Evolutionary conservation across 768 basidiomycete genomes (phyloP), one percentile per base, ranked within the genome.

Genomic region (Boletus rubescentipes): DNA sequence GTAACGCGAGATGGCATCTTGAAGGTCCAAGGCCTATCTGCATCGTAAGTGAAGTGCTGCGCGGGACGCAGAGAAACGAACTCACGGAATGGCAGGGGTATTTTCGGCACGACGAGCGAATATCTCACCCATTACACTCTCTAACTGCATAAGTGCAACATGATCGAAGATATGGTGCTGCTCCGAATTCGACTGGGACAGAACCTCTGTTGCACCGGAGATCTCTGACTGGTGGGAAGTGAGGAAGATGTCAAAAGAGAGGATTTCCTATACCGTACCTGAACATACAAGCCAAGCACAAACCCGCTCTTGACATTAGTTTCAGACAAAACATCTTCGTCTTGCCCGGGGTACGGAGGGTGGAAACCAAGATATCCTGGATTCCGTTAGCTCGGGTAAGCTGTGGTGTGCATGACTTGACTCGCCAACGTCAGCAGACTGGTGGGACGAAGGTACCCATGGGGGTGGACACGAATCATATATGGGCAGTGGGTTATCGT

Each of bases 1-100:
- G 91, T 93, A 6, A 91, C 89, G 61, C 91, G 75, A n/a, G 86
- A 82, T 0, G 91, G 91, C 60, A 93, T 82, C 47, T 86, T 87
- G 69, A 91, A 93, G 1, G 85, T 79, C 21, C 84, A 84, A 6
- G 79, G 55, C 14, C 90, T 61, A 47, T 9, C 26, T 51, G 16
- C 18, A 14, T 30, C 29, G 9, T 54, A 34, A 60, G 34, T 20
- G 45, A 45, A 29, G 34, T 21, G 26, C 7, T 7, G 20, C 15
- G 10, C 6, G 20, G 9, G 10, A 43, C 15, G 7, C 4, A 30
- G 9, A 23, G 15, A 41, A 23, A 31, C 2, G 5, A 51, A 74
- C 88, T 61, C 67, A 91, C 91, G 87, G 85, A 41, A 93, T 73
- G 5, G 76, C 51, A 18, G 86, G 78, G 11, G 80, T 67, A 49